phyloP scores from a whole-genome alignment of 495 filamentous ascomycete genomes.

The Penicillium samsonianum region DNA sequence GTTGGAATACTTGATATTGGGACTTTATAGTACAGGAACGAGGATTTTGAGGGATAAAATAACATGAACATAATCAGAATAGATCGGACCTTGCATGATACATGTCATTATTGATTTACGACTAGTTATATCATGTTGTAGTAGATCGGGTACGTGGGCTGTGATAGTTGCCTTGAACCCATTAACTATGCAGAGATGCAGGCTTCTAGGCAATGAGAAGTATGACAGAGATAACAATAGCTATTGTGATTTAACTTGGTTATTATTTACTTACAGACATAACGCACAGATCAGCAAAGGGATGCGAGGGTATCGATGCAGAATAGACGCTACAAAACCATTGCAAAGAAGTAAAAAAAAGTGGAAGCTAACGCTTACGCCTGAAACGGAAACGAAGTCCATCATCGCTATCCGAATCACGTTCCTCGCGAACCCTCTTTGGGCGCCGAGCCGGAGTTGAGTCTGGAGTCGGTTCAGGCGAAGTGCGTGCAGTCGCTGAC shows the following conservation, averaged over 20 bases:
- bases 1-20: background rate
- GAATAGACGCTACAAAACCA: constrained; percentile 12
- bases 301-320: constrained; percentile 25
- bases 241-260: background rate
- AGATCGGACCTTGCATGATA: background rate
- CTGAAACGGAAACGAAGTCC: constrained; percentile 61
- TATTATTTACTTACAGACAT: background rate
- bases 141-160: background rate
- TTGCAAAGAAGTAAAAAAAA: constrained; percentile 2
- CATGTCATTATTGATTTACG: background rate
- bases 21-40: background rate
- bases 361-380: constrained; percentile 42
- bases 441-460: constrained; percentile 28
- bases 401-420: constrained; percentile 50
- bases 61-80: background rate
- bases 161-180: background rate
- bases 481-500: constrained; percentile 12
- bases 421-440: constrained; percentile 46
- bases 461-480: constrained; percentile 19
- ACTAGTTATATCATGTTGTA: background rate
- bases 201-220: background rate
- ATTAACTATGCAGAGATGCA: background rate
- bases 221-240: background rate
- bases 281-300: background rate
- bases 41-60: background rate